Evolutionary conservation across 352 stramenopile genomes (phyloP).

Genomic region (Phytophthora tentaculata): DNA sequence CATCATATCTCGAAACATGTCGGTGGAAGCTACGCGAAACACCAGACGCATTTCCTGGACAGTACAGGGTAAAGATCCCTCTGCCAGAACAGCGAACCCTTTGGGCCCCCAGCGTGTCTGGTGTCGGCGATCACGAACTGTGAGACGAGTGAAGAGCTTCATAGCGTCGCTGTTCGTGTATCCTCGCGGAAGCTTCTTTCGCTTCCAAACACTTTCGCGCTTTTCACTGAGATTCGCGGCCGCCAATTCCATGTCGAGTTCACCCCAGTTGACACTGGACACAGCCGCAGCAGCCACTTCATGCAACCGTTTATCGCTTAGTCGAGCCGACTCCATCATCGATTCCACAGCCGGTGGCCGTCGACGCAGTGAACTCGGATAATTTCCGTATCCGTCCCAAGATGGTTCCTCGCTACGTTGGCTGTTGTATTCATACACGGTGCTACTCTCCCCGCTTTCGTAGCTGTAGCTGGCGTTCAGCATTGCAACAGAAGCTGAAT

Average conservation of each 20-base stretch:
- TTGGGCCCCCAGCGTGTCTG: slow-evolving; percentile 42
- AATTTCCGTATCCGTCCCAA: slow-evolving; percentile 14
- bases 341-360: slow-evolving; percentile 15
- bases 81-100: slow-evolving; percentile 39
- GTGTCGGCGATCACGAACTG: slow-evolving; percentile 28
- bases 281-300: slow-evolving; percentile 38
- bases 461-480: slow-evolving; percentile 38
- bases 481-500: slow-evolving; percentile 29
- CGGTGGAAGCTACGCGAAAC: slow-evolving; percentile 33
- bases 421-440: slow-evolving; percentile 26
- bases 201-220: slow-evolving; percentile 41
- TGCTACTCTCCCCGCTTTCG: slow-evolving; percentile 29
- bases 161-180: slow-evolving; percentile 28
- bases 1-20: slow-evolving; percentile 47
- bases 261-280: slow-evolving; percentile 40
- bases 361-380: slow-evolving; percentile 21
- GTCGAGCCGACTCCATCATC: slow-evolving; percentile 29
- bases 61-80: slow-evolving; percentile 41
- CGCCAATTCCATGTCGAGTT: slow-evolving; percentile 44
- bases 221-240: slow-evolving; percentile 25
- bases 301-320: slow-evolving; percentile 49
- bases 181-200: slow-evolving; percentile 27
- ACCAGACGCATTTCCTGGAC: slow-evolving; percentile 50
- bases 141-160: slow-evolving; percentile 39
- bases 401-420: slow-evolving; percentile 29